Evolutionary conservation across 176 grass and related monocot genomes (phyloP), one percentile per base, ranked within the genome.

Genomic region (Oryza glaberrima): DNA sequence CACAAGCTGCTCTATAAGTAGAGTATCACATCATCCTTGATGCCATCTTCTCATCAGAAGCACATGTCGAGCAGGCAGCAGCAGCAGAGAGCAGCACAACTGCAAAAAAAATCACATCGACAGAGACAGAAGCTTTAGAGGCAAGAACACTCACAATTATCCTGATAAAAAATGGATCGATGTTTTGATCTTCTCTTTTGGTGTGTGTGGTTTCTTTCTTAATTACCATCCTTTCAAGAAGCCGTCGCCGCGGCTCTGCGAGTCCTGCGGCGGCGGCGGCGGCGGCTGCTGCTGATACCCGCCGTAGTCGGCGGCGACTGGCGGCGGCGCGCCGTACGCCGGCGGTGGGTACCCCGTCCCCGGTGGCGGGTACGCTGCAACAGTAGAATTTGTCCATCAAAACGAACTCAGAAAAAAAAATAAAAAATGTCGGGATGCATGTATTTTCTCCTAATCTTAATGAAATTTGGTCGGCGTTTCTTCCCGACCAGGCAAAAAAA

Each of bases 41-140:
- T 9, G 11, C 2, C 4, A n/a, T 17, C 10, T 11, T 17, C 22
- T 30, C 14, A 65, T 69, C 63, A 94, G 90, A 90, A 88, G 87
- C 93, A 94, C 87, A 77, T 86, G 75, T 94, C 93, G 11, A 94
- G 85, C 12, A 94, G 36, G 83, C 90, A 94, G 82, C 93, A 92
- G 85, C 93, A 94, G 76, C 90, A 94, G 25, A 94, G 30, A 3
- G 60, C 90, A 15, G 93, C 93, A 76, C 88, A 86, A 15, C 93
- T 95, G 93, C 82, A 69, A 58, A 61, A 38, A 69, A 58, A 61
- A 38, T 34, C 19, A 38, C 43, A 17, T 63, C 58, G 58, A 63
- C 19, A 11, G 43, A 44, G 43, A 11, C 20, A 63, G 9, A 61
- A 5, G 54, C 5, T 58, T 58, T 58, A 58, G 19, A 58, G 17